Conservation (phyloP, 352 stramenopile genomes). For the Phytopythium sindhum region DNA sequence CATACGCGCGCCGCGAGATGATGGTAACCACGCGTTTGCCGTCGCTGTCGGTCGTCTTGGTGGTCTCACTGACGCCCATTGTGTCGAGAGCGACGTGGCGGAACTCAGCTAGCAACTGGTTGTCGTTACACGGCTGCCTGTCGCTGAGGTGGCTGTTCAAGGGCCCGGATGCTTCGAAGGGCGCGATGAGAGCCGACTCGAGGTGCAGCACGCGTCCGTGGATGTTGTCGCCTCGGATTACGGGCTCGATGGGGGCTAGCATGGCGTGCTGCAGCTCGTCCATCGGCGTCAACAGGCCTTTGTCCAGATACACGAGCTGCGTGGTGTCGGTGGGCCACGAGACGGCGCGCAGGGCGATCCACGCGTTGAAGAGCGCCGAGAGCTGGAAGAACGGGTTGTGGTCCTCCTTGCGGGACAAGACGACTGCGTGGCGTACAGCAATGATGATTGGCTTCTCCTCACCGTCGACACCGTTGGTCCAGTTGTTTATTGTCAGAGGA, state of each 20-base stretch:
- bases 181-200: conserved; percentile 18
- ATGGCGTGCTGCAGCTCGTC: conserved; percentile 43
- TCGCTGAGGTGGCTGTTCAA: conserved; percentile 48
- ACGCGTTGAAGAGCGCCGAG: conserved; percentile 34
- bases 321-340: neutral
- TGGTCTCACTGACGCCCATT: neutral
- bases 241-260: conserved; percentile 19
- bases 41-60: neutral
- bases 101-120: neutral
- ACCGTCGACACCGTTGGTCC: neutral
- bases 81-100: conserved; percentile 1
- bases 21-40: conserved; percentile 11
- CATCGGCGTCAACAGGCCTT: conserved; percentile 32
- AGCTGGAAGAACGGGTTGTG: conserved; percentile 62
- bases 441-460: neutral
- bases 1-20: conserved; percentile 51
- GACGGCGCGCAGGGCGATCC: conserved; percentile 28
- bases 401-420: conserved; percentile 20
- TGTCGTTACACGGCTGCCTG: conserved; percentile 28
- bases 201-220: neutral
- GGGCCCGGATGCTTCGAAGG: conserved; percentile 34
- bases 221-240: conserved; percentile 10
- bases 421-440: neutral
- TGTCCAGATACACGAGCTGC: conserved; percentile 43
- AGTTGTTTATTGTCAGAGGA: conserved; percentile 2